A percentile compares a stretch with the other conserved stretches of the same genome.
Conservation (phyloP, 2,329 filamentous ascomycete genomes). For the Arthroderma sp. region DNA sequence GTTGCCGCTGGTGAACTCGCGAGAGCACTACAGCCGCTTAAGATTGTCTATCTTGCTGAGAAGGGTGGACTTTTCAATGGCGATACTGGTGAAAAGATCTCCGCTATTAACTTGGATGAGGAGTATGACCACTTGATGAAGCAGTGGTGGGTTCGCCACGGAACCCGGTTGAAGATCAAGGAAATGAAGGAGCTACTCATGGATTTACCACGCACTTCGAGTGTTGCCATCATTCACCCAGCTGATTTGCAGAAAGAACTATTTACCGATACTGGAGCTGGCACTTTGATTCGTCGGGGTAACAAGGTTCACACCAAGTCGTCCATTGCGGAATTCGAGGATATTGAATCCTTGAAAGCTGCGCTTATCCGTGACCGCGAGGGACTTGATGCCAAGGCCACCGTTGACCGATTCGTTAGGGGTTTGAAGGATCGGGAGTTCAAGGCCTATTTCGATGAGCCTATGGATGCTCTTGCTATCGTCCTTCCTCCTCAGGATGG, state of each 20-base stretch:
- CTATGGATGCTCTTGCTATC: conserved; percentile 83
- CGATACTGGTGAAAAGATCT: conserved; percentile 88
- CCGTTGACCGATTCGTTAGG: conserved; percentile 76
- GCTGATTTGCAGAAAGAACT: conserved; percentile 92
- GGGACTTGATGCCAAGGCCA: conserved; percentile 66
- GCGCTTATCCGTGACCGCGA: conserved; percentile 71
- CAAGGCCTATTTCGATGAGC: conserved; percentile 87
- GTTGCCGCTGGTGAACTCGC: conserved; percentile 90
- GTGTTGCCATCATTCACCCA: conserved; percentile 94
- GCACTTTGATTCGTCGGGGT: conserved; percentile 80
- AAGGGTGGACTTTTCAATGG: conserved; percentile 94
- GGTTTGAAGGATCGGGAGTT: conserved; percentile 65
- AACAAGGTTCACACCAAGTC: conserved; percentile 71
- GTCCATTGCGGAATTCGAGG: conserved; percentile 59
- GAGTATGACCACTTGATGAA: conserved; percentile 89
- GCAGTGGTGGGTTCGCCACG: conserved; percentile 89
- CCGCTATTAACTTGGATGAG: conserved; percentile 91
- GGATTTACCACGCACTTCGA: conserved; percentile 77
- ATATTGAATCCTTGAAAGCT: conserved; percentile 64
- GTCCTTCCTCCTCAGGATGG: conserved; percentile 61
- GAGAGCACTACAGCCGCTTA: conserved; percentile 75
- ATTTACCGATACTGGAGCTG: conserved; percentile 89
- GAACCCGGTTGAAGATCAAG: conserved; percentile 90
- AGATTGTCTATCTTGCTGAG: conserved; percentile 97
- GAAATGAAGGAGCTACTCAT: conserved; percentile 92